Conservation (phyloP, 495 filamentous ascomycete species). For the Penicillium cinerascens region DNA sequence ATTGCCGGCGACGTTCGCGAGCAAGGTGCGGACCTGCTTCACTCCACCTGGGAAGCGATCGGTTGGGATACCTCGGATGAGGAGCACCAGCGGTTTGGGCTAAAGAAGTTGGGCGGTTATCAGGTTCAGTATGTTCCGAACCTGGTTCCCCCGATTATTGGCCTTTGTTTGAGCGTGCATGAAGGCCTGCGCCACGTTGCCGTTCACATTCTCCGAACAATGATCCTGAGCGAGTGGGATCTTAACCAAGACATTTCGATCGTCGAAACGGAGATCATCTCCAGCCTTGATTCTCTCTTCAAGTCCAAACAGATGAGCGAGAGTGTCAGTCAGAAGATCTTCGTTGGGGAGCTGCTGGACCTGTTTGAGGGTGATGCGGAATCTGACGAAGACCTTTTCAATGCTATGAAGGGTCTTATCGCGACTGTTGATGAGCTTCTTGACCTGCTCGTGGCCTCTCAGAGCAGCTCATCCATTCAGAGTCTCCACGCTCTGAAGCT, state of each 20-base stretch:
- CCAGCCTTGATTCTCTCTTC: constrained; percentile 88
- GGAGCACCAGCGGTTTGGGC: constrained; percentile 66
- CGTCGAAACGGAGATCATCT: constrained; percentile 95
- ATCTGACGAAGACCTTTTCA: constrained; percentile 69
- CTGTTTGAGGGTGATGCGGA: constrained; percentile 71
- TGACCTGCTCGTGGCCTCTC: constrained; percentile 89
- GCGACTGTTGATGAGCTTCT: constrained; percentile 84
- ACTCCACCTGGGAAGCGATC: constrained; percentile 89
- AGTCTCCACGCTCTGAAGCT: constrained; percentile 84
- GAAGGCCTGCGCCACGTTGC: constrained; percentile 86
- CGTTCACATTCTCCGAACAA: constrained; percentile 88
- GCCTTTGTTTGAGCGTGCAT: constrained; percentile 92
- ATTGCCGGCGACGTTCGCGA: constrained; percentile 96
- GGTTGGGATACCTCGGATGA: constrained; percentile 90
- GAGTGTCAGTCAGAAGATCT: constrained; percentile 85
- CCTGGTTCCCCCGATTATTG: constrained; percentile 86
- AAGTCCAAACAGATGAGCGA: constrained; percentile 84
- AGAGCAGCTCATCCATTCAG: constrained; percentile 72
- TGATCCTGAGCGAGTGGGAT: constrained; percentile 99
- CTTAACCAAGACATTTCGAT: constrained; percentile 86
- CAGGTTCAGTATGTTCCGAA: constrained; percentile 97
- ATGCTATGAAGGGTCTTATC: constrained; percentile 73
- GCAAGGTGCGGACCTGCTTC: constrained; percentile 79
- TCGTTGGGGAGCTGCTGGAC: constrained; percentile 78
- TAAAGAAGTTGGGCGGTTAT: constrained; percentile 87